These are phyloP conservation scores for Blastobotrys terrestris DNA, from an alignment of 805 yeast species.

Conservation along the genomic window DNA sequence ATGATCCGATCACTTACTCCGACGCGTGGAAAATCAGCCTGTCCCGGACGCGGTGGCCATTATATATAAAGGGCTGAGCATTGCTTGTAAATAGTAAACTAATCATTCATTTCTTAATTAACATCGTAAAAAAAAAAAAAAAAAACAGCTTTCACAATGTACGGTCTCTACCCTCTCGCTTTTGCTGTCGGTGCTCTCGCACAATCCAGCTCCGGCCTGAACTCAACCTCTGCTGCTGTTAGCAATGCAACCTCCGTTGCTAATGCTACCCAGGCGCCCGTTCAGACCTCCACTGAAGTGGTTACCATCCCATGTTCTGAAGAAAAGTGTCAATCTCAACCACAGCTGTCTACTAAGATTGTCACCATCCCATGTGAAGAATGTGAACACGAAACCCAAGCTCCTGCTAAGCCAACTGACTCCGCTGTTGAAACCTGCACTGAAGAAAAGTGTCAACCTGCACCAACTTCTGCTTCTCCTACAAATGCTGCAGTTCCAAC, in stretches of 20 bases:
- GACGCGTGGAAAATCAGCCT: neutral
- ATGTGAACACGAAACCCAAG: slow-evolving; percentile 1
- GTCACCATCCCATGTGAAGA: slow-evolving; percentile 3
- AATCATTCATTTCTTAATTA: neutral
- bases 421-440: neutral
- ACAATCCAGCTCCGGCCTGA: neutral
- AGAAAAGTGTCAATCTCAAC: neutral
- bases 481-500: neutral
- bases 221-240: neutral
- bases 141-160: neutral
- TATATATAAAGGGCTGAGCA: neutral
- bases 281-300: neutral
- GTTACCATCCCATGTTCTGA: neutral
- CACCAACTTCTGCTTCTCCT: neutral
- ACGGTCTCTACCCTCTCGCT: neutral
- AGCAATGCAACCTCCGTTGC: neutral
- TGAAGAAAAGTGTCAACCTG: neutral
- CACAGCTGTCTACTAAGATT: neutral
- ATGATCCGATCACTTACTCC: neutral
- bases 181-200: neutral
- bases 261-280: neutral
- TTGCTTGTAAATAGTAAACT: neutral
- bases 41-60: neutral
- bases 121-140: neutral
- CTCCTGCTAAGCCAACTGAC: neutral